Conservation (phyloP, 2,329 filamentous ascomycete species). For the Clonostachys chloroleuca region DNA sequence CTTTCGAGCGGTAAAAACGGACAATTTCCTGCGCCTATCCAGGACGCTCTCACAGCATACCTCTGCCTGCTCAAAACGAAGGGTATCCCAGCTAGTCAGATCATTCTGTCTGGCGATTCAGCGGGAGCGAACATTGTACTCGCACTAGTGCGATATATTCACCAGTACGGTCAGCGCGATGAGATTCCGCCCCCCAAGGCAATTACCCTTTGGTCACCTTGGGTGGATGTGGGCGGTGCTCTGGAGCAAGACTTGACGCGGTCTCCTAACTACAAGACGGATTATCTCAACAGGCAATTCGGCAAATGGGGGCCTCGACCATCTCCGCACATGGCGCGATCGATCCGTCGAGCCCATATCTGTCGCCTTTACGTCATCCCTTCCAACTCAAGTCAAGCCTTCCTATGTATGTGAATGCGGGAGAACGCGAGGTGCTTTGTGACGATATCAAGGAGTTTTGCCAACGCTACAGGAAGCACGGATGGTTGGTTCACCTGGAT, state of each 20-base stretch:
- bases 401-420: conserved; percentile 14
- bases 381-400: conserved; percentile 4
- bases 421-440: conserved; percentile 10
- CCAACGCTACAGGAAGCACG: conserved; percentile 5
- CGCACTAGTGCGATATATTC: conserved; percentile 21
- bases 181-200: conserved; percentile 11
- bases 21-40: conserved; percentile 20
- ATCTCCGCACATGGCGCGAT: conserved; percentile 4
- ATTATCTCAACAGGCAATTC: conserved; percentile 12
- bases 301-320: conserved; percentile 8
- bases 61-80: conserved; percentile 12
- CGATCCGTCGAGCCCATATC: conserved; percentile 2
- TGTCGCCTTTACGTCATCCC: conserved; percentile 8
- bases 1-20: conserved; percentile 12
- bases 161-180: conserved; percentile 11
- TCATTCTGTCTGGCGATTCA: conserved; percentile 25
- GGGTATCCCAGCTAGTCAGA: conserved; percentile 13
- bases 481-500: conserved; percentile 9
- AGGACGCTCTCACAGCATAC: conserved; percentile 23
- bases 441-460: conserved; percentile 11
- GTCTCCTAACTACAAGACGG: conserved; percentile 8
- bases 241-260: conserved; percentile 11
- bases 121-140: conserved; percentile 21
- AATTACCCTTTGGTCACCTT: conserved; percentile 11
- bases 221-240: conserved; percentile 14